phyloP scores from a whole-genome alignment of 768 basidiomycete genomes.

The Suillus variegatus region DNA sequence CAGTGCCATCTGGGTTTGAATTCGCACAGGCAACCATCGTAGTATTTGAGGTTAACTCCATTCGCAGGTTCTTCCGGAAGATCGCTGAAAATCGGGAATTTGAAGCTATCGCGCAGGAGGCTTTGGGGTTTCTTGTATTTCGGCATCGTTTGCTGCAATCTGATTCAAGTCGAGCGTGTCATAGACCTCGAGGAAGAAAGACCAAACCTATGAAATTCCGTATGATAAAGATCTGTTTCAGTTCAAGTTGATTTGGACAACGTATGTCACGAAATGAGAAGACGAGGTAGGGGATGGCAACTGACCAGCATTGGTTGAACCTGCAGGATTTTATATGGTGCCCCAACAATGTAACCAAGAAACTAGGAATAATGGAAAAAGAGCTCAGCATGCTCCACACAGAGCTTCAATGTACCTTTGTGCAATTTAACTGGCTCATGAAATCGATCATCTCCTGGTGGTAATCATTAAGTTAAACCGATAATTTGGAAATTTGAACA shows the following conservation, averaged over 20 bases:
- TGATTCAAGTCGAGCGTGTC: neutral
- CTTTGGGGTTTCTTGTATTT: neutral
- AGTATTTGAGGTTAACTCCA: constrained; percentile 13
- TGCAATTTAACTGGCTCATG: neutral
- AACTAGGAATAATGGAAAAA: neutral
- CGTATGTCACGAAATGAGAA: neutral
- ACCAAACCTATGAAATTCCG: neutral
- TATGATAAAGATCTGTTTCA: neutral
- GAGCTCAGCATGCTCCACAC: neutral
- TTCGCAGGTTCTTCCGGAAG: constrained; percentile 24
- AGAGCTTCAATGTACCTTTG: neutral
- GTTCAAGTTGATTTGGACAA: neutral
- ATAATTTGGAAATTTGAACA: neutral
- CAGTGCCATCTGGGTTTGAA: constrained; percentile 25
- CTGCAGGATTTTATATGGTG: neutral
- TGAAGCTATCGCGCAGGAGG: constrained; percentile 13
- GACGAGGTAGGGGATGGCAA: neutral
- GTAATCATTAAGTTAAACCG: no score
- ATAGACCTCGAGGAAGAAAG: neutral
- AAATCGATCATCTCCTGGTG: no score
- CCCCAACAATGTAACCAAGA: neutral
- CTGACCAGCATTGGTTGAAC: neutral
- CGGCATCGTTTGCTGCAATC: neutral
- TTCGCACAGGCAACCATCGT: neutral
- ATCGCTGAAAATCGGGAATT: constrained; percentile 27